Percentiles rank a stretch among this genome's conserved stretches.
These are phyloP conservation scores for Jaapia argillacea DNA, from an alignment of 768 basidiomycete species.

Conservation along the genomic window DNA sequence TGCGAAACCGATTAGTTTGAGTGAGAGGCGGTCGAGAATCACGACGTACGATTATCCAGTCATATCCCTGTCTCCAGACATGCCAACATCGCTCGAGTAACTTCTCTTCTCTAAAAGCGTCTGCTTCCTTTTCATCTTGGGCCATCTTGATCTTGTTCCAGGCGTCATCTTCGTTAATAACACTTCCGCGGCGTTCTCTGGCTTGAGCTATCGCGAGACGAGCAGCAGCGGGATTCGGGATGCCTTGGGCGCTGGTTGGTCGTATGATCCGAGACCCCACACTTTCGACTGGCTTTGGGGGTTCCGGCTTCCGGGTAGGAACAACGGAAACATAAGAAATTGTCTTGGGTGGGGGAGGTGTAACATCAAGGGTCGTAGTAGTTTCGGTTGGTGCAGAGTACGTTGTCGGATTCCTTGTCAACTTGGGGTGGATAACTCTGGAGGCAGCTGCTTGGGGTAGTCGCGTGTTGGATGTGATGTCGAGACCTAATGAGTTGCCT, in stretches of 20 bases:
- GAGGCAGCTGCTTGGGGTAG: neutral
- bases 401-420: neutral
- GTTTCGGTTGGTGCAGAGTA: slow-evolving; percentile 27
- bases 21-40: slow-evolving; percentile 9
- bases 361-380: slow-evolving; percentile 24
- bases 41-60: slow-evolving; percentile 73
- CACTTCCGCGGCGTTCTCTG: slow-evolving; percentile 34
- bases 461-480: slow-evolving; percentile 12
- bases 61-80: slow-evolving; percentile 60
- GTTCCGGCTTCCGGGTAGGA: neutral
- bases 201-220: slow-evolving; percentile 4
- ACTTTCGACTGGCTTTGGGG: slow-evolving; percentile 7
- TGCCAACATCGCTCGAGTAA: slow-evolving; percentile 66
- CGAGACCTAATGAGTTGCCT: slow-evolving; percentile 19
- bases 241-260: neutral
- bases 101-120: slow-evolving; percentile 50
- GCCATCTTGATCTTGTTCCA: slow-evolving; percentile 71
- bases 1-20: neutral
- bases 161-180: slow-evolving; percentile 61
- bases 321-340: slow-evolving; percentile 25
- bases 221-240: slow-evolving; percentile 3
- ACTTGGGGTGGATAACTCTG: neutral
- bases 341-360: slow-evolving; percentile 31
- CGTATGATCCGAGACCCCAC: slow-evolving; percentile 1
- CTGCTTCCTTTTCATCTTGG: slow-evolving; percentile 63